Base-by-base conservation (phyloP, 2,329 filamentous ascomycete genomes). In the Xylaria sp. region DNA sequence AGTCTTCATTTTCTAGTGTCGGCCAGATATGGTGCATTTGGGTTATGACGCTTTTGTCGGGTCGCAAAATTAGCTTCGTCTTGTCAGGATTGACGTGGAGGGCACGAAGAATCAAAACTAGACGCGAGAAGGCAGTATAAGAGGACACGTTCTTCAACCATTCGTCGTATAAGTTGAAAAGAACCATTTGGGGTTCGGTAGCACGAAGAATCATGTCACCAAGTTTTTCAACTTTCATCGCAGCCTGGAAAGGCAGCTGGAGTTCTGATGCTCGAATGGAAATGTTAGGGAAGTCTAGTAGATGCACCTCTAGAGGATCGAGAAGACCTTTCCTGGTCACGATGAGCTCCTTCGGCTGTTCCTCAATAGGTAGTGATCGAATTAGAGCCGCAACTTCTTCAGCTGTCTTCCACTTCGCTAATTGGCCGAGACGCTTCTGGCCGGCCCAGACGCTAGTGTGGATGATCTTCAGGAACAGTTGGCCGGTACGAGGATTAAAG, bases 1-100 rank as follows among this genome's bases (percentile, higher is more conserved):
- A 99, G 72, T 97, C 94, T 76, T 99, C 96, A 73, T 99, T 96
- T 0, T 93, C 91, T 65, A 99, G 84, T 0, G 94, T 91, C 0
- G 96, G 96, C 96, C 96, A 99, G 79, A 99, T 99, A 80, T 99
- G 96, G 83, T 99, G 96, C 78, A 98, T 94, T 76, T 98, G 94
- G 0, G 96, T 99, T 77, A 99, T 97, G 73, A 99, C 94, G 1
- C 91, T 97, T 90, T 98, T 98, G 84, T 99, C 96, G 0, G 97
- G 96, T 60, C 96, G 91, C 51, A 99, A 85, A 20, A 99, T 89
- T 65, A 99, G 88, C 84, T 99, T 99, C 0, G 96, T 98, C 88
- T 98, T 98, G 81, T 99, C 97, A 60, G 94, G 94, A 78, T 99
- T 99, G 78, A 99, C 96, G 79, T 99, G 96, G 41, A 99, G 87